Base-by-base conservation (phyloP, 345 rosid species). In the Raphanus sativus region DNA sequence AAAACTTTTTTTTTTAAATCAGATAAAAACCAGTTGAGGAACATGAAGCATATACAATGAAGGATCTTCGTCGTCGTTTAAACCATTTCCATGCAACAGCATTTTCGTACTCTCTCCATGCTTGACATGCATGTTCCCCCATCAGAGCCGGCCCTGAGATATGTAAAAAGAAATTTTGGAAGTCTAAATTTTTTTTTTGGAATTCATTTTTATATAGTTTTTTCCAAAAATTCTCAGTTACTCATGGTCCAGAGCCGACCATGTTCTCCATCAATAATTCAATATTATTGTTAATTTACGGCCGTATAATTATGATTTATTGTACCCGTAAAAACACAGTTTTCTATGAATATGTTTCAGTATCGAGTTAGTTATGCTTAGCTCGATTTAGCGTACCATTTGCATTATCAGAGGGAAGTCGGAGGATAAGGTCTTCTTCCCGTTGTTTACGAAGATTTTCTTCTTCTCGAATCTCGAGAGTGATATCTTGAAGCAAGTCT, bases 31-130 rank as follows among this genome's bases (percentile, higher is more conserved):
- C 99, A 95, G 80, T 89, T 95, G 81, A 89, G 85, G 86, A 95
- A 92, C 94, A 87, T 86, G 84, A 92, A 89, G 85, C 91, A 91
- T 21, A 95, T 83, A 85, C 98, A 92, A 64, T 95, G 92, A 68
- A 89, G 87, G 30, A 79, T 84, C 89, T 70, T 92, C 96, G 32
- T 91, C 93, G 10, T 95, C 98, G 50, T 95, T 85, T 65, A 89
- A 70, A 70, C 75, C 92, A 97, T 84, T 92, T 95, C 99, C 99
- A 95, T 69, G 90, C 97, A 72, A 92, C 85, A 26, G 89, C 98
- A 69, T 89, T 88, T 70, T 95, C 97, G 24, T 91, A 92, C 2
- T 97, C 86, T 30, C 96, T 28, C 96, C 98, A 95, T 92, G 88
- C 96, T 95, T 4, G 98, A 92, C 80, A 91, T 81, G 73, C 99